Conservation (phyloP, 768 basidiomycete genomes). For the Psilocybe cubensis region DNA sequence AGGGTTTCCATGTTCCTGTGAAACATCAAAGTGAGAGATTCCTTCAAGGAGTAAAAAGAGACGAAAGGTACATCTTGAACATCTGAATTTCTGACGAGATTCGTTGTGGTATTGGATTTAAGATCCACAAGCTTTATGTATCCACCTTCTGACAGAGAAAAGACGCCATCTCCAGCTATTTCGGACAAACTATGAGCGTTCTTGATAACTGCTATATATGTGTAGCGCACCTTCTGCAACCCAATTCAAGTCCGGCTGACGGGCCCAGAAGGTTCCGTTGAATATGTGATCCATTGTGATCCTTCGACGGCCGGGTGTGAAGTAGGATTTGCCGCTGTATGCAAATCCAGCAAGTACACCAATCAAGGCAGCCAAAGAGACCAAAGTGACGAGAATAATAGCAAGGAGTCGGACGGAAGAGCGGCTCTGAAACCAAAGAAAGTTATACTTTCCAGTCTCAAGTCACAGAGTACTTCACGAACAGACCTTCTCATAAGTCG, state of each 20-base stretch:
- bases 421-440: slow-evolving; percentile 38
- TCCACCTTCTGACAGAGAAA: slow-evolving; percentile 62
- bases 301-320: slow-evolving; percentile 57
- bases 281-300: slow-evolving; percentile 90
- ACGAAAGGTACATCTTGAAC: slow-evolving; percentile 58
- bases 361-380: slow-evolving; percentile 65
- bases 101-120: slow-evolving; percentile 68
- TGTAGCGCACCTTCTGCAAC: slow-evolving; percentile 80
- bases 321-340: slow-evolving; percentile 62
- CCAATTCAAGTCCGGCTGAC: slow-evolving; percentile 68
- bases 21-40: neutral
- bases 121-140: slow-evolving; percentile 83
- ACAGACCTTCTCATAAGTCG: slow-evolving; percentile 19
- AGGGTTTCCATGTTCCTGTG: slow-evolving; percentile 56
- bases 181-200: neutral
- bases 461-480: neutral
- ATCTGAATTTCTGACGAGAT: slow-evolving; percentile 59
- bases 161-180: slow-evolving; percentile 93
- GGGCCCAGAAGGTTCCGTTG: slow-evolving; percentile 81
- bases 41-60: slow-evolving; percentile 2
- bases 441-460: neutral
- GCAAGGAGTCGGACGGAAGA: slow-evolving; percentile 65
- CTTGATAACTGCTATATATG: neutral
- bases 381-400: slow-evolving; percentile 59
- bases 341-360: slow-evolving; percentile 78